Base-by-base conservation (phyloP, 805 yeast genomes). In the Pichia paraexigua region DNA sequence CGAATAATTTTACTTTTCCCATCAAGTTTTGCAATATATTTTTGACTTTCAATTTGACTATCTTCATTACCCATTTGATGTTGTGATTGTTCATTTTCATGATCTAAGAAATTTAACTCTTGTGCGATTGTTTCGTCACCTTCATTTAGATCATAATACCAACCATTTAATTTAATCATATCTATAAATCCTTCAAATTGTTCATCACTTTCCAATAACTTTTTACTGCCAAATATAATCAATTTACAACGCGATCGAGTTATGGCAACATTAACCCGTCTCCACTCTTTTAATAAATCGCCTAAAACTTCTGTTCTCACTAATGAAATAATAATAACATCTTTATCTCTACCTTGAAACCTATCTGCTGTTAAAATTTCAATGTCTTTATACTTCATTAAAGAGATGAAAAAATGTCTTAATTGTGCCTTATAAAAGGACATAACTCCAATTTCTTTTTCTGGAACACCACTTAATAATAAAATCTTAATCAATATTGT, bases 291-390 rank as follows among this genome's bases (percentile, higher is more conserved):
- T 43, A 94, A 69, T 43, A 94, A 71, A 28, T 86, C 86, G 0
- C 98, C 98, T 1, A 87, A 82, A 1, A 72, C 73, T 63, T 91
- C 90, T 5, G 96, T 84, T 46, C 96, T 72, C 3, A 94, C 99
- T 58, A 94, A 71, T 0, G 98, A 92, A 2, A 94, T 87, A 8
- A 94, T 81, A 17, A 94, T 80, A 62, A 96, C 87, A 32, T 88
- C 92, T 61, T 92, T 94, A 66, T 94, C 99, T 51, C 97, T 76
- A 0, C 99, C 99, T 68, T 94, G 99, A 61, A 86, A 92, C 62
- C 85, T 88, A 66, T 94, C 99, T 0, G 97, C 98, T 0, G 99
- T 94, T 51, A 92, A 71, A 32, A 87, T 75, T 58, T 94, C 98
- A 30, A 94, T 67, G 0, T 72, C 77, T 10, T 70, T 46, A 30